Conservation (phyloP, 371 early-diverging fungal species). For the Coemansia sp. region DNA sequence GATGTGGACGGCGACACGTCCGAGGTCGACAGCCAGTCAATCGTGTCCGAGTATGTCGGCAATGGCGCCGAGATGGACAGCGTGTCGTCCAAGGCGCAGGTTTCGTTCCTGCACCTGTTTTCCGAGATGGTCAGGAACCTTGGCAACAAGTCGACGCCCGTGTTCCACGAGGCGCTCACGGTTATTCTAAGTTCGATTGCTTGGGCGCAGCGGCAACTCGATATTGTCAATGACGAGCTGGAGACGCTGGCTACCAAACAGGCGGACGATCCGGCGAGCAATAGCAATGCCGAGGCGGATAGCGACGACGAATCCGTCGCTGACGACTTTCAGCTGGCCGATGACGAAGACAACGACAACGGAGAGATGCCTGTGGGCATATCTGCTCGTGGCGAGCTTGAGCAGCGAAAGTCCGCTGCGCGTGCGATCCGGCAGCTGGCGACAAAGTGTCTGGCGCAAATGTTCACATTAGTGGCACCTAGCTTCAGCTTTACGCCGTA, state of each 20-base stretch:
- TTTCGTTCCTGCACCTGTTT: conserved; percentile 75
- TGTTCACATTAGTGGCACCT: conserved; percentile 66
- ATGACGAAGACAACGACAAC: conserved; percentile 25
- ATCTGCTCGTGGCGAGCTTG: conserved; percentile 19
- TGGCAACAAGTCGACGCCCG: conserved; percentile 66
- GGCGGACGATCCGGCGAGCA: conserved; percentile 3
- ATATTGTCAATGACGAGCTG: conserved; percentile 23
- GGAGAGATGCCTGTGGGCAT: conserved; percentile 5
- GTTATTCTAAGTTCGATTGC: conserved; percentile 70
- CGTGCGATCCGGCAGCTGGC: conserved; percentile 63
- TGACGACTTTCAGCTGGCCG: conserved; percentile 21
- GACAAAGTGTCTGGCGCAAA: conserved; percentile 69
- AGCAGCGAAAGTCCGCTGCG: conserved; percentile 25
- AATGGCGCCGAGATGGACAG: conserved; percentile 32
- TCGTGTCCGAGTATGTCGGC: conserved; percentile 13
- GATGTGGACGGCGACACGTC: conserved; percentile 40
- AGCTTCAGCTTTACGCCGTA: conserved; percentile 74
- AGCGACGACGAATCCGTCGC: conserved; percentile 31
- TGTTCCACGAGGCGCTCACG: conserved; percentile 65
- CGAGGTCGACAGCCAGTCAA: neutral
- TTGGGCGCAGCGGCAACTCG: conserved; percentile 45
- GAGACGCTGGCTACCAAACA: conserved; percentile 15
- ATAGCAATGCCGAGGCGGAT: conserved; percentile 41
- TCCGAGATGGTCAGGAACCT: conserved; percentile 84
- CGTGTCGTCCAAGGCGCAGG: conserved; percentile 65